Base-by-base conservation (phyloP, 371 early-diverging fungal genomes). In the Umbelopsis sp. region DNA sequence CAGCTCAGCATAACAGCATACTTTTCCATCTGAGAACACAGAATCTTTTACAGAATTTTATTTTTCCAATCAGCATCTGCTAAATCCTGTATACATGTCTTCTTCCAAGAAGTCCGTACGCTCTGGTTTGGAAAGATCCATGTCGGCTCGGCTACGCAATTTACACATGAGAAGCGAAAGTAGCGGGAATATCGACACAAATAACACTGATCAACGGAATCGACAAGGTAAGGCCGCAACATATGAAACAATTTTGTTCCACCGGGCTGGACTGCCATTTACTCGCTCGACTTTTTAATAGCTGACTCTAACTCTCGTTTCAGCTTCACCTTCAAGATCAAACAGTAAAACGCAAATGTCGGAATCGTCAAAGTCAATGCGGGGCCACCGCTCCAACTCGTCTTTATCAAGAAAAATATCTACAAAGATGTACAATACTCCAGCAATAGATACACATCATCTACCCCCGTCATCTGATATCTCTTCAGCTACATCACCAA, bases 321-420 rank as follows among this genome's bases (percentile, higher is more conserved):
- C n/a, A 57, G 57, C 57, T 35, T 57, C 57, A 14, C 57, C 57
- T 11, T 57, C 57, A 57, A 57, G 57, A 57, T 57, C 57, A 5
- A 57, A 57, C 57, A 57, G 57, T 29, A 57, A 57, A 57, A 71
- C 68, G 8, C 44, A 69, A 25, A 48, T 69, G 25, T 46, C 53
- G 52, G 50, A 12, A 68, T 78, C 68, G 20, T 68, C 65, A 46
- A 74, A 65, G 22, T 69, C 70, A 14, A 67, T 74, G 32, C 79
- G 75, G 38, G 66, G 69, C 83, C 92, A 91, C 25, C 80, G 78
- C 69, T 92, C 92, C 76, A 87, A 91, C 66, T 91, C 91, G 50
- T 79, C 79, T 18, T 74, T 68, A 52, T 75, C 68, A 35, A 57
- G 57, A 57, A 57, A 57, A 57, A 37, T 57, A 11, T 57, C 57